Evolutionary conservation across 2,329 filamentous ascomycete species (phyloP).

Genomic region (Exophiala sp.): DNA sequence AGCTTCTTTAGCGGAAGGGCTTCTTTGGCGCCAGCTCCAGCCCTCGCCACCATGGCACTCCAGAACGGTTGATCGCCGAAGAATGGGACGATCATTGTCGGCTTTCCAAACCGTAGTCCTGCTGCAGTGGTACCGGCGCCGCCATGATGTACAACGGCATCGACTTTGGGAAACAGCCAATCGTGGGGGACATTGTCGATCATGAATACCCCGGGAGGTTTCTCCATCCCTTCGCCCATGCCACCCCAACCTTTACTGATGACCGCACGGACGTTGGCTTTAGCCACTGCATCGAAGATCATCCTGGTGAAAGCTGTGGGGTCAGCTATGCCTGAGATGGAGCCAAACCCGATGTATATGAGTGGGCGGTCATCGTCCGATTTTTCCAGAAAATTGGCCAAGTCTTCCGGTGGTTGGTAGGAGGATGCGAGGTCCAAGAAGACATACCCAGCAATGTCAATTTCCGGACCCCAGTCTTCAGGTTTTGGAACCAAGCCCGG

Average conservation of each 20-base stretch:
- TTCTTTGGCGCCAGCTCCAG: conserved; percentile 41
- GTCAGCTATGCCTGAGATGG: conserved; percentile 37
- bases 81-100: conserved; percentile 40
- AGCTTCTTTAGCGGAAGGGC: conserved; percentile 39
- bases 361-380: conserved; percentile 28
- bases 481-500: conserved; percentile 51
- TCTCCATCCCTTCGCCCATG: conserved; percentile 32
- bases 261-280: conserved; percentile 35
- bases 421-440: conserved; percentile 49
- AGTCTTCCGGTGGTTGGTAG: conserved; percentile 42
- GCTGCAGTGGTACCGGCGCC: conserved; percentile 38
- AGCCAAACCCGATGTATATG: conserved; percentile 38
- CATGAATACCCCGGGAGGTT: conserved; percentile 33
- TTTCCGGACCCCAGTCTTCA: conserved; percentile 53
- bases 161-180: conserved; percentile 38
- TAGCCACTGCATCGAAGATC: conserved; percentile 35
- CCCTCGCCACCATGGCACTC: conserved; percentile 41
- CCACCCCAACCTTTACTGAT: conserved; percentile 39
- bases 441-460: conserved; percentile 54
- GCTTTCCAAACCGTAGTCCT: conserved; percentile 35
- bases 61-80: conserved; percentile 49
- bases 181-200: conserved; percentile 38
- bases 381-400: conserved; percentile 32
- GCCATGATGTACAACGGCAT: conserved; percentile 38
- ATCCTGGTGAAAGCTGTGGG: conserved; percentile 34